A percentile compares a stretch with the other conserved stretches of the same genome.
These are phyloP conservation scores for Candolleomyces eurysporus DNA, from an alignment of 768 basidiomycete genomes.

Conservation along the genomic window DNA sequence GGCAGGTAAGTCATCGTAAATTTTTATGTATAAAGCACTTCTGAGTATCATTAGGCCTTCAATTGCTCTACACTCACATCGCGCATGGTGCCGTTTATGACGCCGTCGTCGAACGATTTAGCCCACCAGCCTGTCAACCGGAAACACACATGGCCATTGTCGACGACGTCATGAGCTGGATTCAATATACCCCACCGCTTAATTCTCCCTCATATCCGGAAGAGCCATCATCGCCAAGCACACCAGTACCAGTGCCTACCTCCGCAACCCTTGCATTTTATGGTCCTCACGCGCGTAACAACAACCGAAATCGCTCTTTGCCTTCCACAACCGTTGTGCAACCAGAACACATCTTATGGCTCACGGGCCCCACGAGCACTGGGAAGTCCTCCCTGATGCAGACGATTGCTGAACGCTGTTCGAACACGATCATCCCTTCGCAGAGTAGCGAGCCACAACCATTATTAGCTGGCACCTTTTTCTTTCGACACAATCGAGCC, in stretches of 20 bases:
- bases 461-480: slow-evolving; percentile 1
- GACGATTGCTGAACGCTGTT: slow-evolving; percentile 3
- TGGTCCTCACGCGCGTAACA: slow-evolving; percentile 1
- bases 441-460: not conserved
- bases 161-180: slow-evolving; percentile 6
- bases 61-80: slow-evolving; percentile 2
- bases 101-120: slow-evolving; percentile 2
- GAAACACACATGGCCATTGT: slow-evolving; percentile 1
- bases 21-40: not conserved
- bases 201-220: too few relatives aligned
- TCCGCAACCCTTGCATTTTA: slow-evolving; percentile 1
- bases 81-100: slow-evolving; percentile 2
- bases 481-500: not conserved
- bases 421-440: not conserved
- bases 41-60: not conserved
- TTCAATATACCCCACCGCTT: not conserved
- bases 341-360: not conserved
- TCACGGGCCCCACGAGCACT: not conserved
- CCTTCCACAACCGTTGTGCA: not conserved
- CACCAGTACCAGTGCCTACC: not conserved
- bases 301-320: not conserved
- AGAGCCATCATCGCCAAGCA: not conserved
- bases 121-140: not conserved
- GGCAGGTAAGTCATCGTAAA: not conserved
- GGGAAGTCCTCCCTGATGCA: slow-evolving; percentile 4